Evolutionary conservation across 2,329 filamentous ascomycete species (phyloP).

Genomic region (Pyrenochaeta sp.): DNA sequence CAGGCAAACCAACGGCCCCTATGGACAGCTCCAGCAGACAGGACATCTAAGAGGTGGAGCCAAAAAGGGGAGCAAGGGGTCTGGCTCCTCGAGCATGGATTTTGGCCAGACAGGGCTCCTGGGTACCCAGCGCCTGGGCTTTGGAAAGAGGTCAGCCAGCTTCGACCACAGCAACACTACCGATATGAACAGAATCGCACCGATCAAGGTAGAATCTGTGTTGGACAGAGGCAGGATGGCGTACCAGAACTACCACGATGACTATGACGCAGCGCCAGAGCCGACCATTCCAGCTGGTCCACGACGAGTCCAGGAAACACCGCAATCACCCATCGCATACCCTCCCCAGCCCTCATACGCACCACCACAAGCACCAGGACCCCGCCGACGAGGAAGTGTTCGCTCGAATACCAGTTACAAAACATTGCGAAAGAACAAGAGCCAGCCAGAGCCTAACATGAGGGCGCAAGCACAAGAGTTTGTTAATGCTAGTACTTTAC

Average conservation of each 20-base stretch:
- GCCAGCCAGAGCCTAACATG: conserved; percentile 51
- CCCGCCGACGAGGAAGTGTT: conserved; percentile 65
- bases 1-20: conserved; percentile 30
- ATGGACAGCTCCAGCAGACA: conserved; percentile 37
- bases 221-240: conserved; percentile 53
- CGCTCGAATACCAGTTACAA: conserved; percentile 62
- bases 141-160: conserved; percentile 72
- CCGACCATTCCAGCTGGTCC: conserved; percentile 85
- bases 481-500: conserved; percentile 55
- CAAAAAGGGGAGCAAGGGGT: conserved; percentile 74
- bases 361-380: conserved; percentile 50
- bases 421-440: conserved; percentile 53
- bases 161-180: conserved; percentile 65
- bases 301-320: conserved; percentile 59
- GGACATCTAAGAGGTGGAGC: conserved; percentile 54
- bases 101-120: conserved; percentile 66
- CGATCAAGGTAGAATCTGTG: conserved; percentile 52
- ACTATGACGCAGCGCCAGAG: conserved; percentile 83
- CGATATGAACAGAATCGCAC: conserved; percentile 24
- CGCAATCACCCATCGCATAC: conserved; percentile 48
- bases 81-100: conserved; percentile 72
- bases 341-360: conserved; percentile 48
- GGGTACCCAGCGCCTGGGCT: conserved; percentile 64
- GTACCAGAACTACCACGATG: conserved; percentile 59
- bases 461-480: conserved; percentile 58